phyloP scores from a whole-genome alignment of 2,329 filamentous ascomycete species.

The Trichophyton benhamiae region DNA sequence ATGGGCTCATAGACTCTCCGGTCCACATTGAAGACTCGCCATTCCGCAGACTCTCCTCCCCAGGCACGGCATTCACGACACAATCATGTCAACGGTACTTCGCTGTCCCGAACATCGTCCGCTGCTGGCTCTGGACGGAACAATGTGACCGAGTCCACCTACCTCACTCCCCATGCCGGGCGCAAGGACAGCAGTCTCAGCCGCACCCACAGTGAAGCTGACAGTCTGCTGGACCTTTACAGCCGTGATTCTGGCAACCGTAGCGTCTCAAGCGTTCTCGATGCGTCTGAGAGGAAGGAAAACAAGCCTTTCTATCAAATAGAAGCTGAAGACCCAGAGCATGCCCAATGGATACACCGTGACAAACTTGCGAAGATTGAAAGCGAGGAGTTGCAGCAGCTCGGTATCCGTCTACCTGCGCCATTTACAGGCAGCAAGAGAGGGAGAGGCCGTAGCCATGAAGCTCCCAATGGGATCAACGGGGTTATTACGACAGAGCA shows the following conservation, averaged over 20 bases:
- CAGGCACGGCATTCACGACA: background rate
- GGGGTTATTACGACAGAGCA: slow-evolving; percentile 20
- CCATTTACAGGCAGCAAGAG: slow-evolving; percentile 23
- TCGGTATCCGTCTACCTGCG: slow-evolving; percentile 31
- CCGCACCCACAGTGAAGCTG: slow-evolving; percentile 29
- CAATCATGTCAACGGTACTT: slow-evolving; percentile 12
- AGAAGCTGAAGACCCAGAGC: slow-evolving; percentile 19
- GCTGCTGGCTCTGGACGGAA: slow-evolving; percentile 23
- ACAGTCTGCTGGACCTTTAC: slow-evolving; percentile 27
- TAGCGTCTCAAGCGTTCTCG: slow-evolving; percentile 17
- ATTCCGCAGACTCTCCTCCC: slow-evolving; percentile 28
- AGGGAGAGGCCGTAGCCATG: slow-evolving; percentile 23
- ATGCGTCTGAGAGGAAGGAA: slow-evolving; percentile 16
- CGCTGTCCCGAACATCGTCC: slow-evolving; percentile 26
- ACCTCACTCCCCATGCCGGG: slow-evolving; percentile 19
- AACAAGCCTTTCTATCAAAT: slow-evolving; percentile 11
- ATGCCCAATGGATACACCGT: slow-evolving; percentile 39
- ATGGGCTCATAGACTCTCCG: background rate
- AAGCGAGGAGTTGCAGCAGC: slow-evolving; percentile 39
- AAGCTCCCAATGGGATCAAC: slow-evolving; percentile 25
- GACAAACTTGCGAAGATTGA: slow-evolving; percentile 41
- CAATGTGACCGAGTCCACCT: slow-evolving; percentile 20
- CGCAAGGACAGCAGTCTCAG: slow-evolving; percentile 25
- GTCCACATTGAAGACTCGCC: slow-evolving; percentile 19
- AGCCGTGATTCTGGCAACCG: slow-evolving; percentile 20